Base-by-base conservation (phyloP, 139 green algal species). In the Chlamydomonas schloesseri region DNA sequence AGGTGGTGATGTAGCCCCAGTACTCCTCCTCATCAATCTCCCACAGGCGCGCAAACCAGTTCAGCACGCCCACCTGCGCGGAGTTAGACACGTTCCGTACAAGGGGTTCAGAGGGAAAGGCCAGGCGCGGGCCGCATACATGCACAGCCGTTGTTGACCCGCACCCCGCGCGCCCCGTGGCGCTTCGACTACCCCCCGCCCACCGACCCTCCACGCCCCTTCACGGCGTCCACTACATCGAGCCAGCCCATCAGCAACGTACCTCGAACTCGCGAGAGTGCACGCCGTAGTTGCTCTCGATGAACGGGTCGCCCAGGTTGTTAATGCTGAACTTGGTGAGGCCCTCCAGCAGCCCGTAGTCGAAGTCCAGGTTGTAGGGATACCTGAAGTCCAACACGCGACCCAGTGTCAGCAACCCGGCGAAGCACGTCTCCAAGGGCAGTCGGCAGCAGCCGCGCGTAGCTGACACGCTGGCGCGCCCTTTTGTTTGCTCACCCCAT, bases 1-100 rank as follows among this genome's bases (percentile, higher is more conserved):
- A 99, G 89, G 98, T 99, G 69, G 97, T 99, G 87, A 99, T 97
- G 94, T 99, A 99, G 70, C 97, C 97, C 96, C 97, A 99, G 89
- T 98, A 99, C 46, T 98, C 97, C 46, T 97, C 90, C 80, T 91
- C 78, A 4, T 97, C 93, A 71, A 99, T 98, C 88, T 99, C 96
- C 97, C 97, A 99, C 47, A 99, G 91, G 73, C 91, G 88, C 1
- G 97, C 97, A 94, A 99, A 99, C 97, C 97, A 99, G 82, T 99
- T 94, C 28, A 99, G 93, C 57, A 99, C 97, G 37, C 97, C 97
- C 21, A 98, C 93, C 94, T 97, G 81, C 9, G 58, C 8, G n/a
- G n/a, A n/a, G n/a, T n/a, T n/a, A n/a, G n/a, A n/a, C n/a, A n/a
- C n/a, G n/a, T n/a, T n/a, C n/a, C n/a, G n/a, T n/a, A 62, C 42